Conservation (phyloP, 129 eudicot genomes). For the Pittosporum tobira region DNA sequence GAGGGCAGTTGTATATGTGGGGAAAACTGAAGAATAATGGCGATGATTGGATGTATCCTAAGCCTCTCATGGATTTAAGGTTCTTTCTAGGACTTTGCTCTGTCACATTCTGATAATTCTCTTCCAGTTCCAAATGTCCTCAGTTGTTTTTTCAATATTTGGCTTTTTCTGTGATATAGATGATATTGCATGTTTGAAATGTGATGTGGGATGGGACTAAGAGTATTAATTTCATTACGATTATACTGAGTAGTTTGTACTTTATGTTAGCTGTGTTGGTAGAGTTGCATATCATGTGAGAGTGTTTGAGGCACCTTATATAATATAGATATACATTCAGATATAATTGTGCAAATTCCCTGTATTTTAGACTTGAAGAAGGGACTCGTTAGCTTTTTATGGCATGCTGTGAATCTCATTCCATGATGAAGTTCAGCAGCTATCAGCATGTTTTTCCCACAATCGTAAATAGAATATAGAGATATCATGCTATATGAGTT, state of each 20-base stretch:
- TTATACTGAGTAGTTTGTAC: neutral
- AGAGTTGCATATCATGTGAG: neutral
- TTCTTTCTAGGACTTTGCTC: conserved; percentile 12
- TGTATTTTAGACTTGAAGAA: neutral
- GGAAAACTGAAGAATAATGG: conserved; percentile 82
- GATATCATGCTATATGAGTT: neutral
- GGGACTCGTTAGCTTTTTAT: neutral
- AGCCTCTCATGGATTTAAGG: conserved; percentile 97
- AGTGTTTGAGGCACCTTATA: neutral
- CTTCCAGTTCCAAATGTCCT: neutral
- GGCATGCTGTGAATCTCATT: neutral
- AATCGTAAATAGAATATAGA: neutral
- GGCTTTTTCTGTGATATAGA: neutral
- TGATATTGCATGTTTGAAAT: neutral
- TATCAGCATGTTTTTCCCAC: neutral
- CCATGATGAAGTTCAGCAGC: neutral
- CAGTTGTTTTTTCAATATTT: neutral
- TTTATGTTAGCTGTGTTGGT: neutral
- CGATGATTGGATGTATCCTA: conserved; percentile 98
- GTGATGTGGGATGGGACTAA: neutral
- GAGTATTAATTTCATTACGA: too few relatives aligned
- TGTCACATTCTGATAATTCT: neutral
- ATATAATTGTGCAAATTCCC: neutral
- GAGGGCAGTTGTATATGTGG: conserved; percentile 98
- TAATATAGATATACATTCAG: too few relatives aligned